These are phyloP conservation scores for Calonectria crousiana DNA, from an alignment of 2,329 filamentous ascomycete species.

Conservation along the genomic window DNA sequence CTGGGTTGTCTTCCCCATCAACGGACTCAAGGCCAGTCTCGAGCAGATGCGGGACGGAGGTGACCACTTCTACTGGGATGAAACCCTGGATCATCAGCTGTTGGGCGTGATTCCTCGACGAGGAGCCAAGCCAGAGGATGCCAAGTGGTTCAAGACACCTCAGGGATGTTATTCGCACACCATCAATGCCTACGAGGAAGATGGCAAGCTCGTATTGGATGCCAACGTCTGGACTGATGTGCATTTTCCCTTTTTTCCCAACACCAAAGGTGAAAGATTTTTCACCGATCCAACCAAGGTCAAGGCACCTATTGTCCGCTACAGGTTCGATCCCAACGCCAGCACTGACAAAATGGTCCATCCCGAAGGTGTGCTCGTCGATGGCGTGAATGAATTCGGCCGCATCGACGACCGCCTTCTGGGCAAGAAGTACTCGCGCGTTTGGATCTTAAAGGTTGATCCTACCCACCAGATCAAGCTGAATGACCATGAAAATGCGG, in stretches of 20 bases:
- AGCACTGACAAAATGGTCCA: not conserved
- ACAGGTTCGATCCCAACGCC: not conserved
- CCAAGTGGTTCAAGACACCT: slow-evolving; percentile 3
- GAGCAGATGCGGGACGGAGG: not conserved
- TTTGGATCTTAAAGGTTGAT: not conserved
- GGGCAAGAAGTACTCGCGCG: not conserved
- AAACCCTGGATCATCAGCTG: not conserved
- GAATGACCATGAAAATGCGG: not conserved
- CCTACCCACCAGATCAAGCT: not conserved
- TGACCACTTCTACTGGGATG: not conserved
- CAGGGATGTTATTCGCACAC: not conserved
- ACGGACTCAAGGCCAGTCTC: not conserved
- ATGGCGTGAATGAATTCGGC: not conserved
- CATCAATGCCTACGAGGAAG: not conserved
- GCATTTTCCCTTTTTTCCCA: not conserved
- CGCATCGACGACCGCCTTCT: not conserved
- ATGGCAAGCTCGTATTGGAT: not conserved
- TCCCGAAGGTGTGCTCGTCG: not conserved
- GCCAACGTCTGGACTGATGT: not conserved
- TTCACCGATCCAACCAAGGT: not conserved
- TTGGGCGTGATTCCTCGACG: slow-evolving; percentile 8
- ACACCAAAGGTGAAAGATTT: not conserved
- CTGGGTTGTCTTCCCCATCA: slow-evolving; percentile 20
- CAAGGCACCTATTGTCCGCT: not conserved
- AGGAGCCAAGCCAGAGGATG: slow-evolving; percentile 9